Base-by-base conservation (phyloP, 495 filamentous ascomycete species). In the Penicillium atrosanguineum region DNA sequence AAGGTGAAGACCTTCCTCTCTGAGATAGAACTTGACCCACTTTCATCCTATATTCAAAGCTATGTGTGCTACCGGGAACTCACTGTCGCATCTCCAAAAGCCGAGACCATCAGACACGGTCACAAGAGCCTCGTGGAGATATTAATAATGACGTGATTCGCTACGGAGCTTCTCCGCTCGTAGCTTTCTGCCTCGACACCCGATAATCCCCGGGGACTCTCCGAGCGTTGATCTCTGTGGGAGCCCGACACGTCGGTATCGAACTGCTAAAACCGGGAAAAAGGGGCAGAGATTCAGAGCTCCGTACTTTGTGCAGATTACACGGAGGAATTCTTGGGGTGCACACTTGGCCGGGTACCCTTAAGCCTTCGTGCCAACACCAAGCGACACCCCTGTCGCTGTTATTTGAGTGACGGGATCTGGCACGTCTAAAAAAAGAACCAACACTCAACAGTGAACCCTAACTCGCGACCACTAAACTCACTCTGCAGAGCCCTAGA, bases 351-450 rank as follows among this genome's bases (percentile, higher is more conserved):
- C 4, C 8, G 9, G 9, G 31, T 34, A 34, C 23, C 23, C 5
- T 23, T 14, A 8, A 2, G 11, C 2, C 14, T 14, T 11, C 11
- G 31, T 34, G 31, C 31, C 31, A 34, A 14, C 31, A 34, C 31
- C 11, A 8, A 34, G 31, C 12, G 11, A 4, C 31, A 2, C 31
- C 31, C 31, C 31, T 34, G 31, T 14, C 31, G 11, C 11, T 34
- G 31, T 3, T 5, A 12, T 11, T 34, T 15, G 12, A 37, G 9
- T 11, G 7, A 37, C 11, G 19, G 19, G 38, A 40, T 6, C 38
- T n/a, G 38, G n/a, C 38, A 40, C 38, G 38, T 34, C 56, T 59
- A 59, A 51, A 59, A 59, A 59, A 55, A 59, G 52, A 59, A 59
- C 56, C 56, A 59, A 59, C 56, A 59, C 14, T 51, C 7, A 38